Conservation (phyloP, 1,284 basidiomycete species). For the Ustilago shanxiensis region DNA sequence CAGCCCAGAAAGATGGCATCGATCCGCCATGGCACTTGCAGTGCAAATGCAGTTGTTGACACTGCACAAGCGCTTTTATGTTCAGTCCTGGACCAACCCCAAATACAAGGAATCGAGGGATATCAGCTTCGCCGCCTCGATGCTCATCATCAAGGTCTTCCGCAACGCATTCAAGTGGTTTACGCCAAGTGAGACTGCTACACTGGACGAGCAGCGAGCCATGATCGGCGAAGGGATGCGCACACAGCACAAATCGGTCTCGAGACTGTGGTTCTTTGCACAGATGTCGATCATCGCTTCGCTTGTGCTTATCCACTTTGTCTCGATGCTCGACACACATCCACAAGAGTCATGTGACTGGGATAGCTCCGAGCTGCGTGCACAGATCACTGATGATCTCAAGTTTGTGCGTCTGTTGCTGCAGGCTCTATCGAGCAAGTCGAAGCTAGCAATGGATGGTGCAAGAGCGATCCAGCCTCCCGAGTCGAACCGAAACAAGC, state of each 20-base stretch:
- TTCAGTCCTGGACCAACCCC: slow-evolving; percentile 61
- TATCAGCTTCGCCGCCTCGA: slow-evolving; percentile 56
- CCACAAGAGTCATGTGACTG: slow-evolving; percentile 53
- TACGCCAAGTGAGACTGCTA: slow-evolving; percentile 45
- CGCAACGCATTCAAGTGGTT: slow-evolving; percentile 61
- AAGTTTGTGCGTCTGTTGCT: slow-evolving; percentile 57
- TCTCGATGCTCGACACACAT: slow-evolving; percentile 58
- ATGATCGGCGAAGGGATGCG: slow-evolving; percentile 48
- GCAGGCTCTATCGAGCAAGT: slow-evolving; percentile 57
- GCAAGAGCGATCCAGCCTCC: slow-evolving; percentile 55
- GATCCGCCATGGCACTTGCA: slow-evolving; percentile 37
- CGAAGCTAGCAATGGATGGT: slow-evolving; percentile 54
- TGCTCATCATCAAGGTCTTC: slow-evolving; percentile 58
- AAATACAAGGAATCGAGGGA: slow-evolving; percentile 59
- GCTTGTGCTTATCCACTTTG: slow-evolving; percentile 61
- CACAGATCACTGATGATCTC: slow-evolving; percentile 61
- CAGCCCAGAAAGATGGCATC: slow-evolving; percentile 34
- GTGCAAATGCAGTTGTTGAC: slow-evolving; percentile 36
- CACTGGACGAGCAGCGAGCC: slow-evolving; percentile 41
- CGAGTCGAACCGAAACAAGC: slow-evolving; percentile 41
- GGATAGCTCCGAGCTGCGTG: slow-evolving; percentile 53
- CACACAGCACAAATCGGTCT: slow-evolving; percentile 49
- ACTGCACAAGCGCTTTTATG: slow-evolving; percentile 64
- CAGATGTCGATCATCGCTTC: slow-evolving; percentile 59
- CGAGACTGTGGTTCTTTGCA: slow-evolving; percentile 57